Percentiles rank a stretch among this genome's conserved stretches.
Conservation (phyloP, 2,329 filamentous ascomycete genomes). For the Claviceps fusiformis region DNA sequence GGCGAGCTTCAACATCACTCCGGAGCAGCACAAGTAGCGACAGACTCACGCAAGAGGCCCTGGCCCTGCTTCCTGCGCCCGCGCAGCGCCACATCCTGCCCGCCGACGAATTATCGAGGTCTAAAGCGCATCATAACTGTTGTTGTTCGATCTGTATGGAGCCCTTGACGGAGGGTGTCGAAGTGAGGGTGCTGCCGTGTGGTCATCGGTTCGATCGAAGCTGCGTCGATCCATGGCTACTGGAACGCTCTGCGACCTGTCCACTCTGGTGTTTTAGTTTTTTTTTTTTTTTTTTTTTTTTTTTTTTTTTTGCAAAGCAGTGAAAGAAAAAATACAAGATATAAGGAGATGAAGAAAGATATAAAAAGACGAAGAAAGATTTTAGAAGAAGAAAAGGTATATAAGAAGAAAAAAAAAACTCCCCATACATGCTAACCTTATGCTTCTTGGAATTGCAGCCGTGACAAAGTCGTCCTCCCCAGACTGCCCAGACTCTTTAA, state of each 20-base stretch:
- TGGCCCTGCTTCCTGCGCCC: background rate
- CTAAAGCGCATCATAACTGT: background rate
- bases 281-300: too few species aligned
- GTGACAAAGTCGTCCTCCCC: background rate
- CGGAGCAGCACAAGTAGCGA: background rate
- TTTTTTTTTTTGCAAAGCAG: too few species aligned
- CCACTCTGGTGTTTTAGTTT: conserved; percentile 1
- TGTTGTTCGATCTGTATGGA: conserved; percentile 4
- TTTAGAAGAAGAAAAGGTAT: background rate
- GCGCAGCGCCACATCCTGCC: background rate
- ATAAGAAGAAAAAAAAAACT: background rate
- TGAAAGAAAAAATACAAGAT: background rate
- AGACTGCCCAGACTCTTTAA: background rate
- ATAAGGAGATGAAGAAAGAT: too few species aligned
- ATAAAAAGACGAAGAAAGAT: background rate
- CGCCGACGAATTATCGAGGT: background rate
- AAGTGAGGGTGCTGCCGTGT: conserved; percentile 2
- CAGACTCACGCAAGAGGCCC: background rate
- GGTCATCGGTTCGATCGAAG: conserved; percentile 2
- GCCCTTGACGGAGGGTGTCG: background rate
- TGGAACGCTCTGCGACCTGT: conserved; percentile 2
- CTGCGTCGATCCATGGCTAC: conserved; percentile 4
- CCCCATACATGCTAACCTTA: background rate
- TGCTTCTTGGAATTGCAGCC: background rate
- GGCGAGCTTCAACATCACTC: background rate